Percentiles rank a stretch among this genome's conserved stretches.
Conservation (phyloP, 1,284 basidiomycete genomes). For the Apiotrichum veenhuisii region DNA sequence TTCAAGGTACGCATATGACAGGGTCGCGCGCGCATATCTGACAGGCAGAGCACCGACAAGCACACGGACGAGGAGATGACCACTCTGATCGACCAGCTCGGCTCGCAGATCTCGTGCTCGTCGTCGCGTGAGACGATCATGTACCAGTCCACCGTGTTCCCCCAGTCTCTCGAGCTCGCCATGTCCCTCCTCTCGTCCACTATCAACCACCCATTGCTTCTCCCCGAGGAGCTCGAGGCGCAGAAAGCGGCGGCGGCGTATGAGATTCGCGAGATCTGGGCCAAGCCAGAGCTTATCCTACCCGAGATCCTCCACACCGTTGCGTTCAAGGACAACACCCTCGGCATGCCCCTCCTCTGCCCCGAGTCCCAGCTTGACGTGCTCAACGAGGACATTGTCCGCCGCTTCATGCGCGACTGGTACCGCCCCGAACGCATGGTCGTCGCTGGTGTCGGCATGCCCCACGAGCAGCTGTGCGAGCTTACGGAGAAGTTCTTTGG, state of each 20-base stretch:
- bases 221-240: conserved; percentile 72
- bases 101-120: conserved; percentile 88
- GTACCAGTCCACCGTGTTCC: conserved; percentile 96
- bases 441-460: conserved; percentile 87
- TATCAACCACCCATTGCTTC: conserved; percentile 72
- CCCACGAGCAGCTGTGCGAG: conserved; percentile 81
- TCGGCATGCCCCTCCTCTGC: conserved; percentile 87
- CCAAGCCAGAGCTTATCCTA: conserved; percentile 92
- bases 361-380: conserved; percentile 74
- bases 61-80: conserved; percentile 68
- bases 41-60: conserved; percentile 51
- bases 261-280: conserved; percentile 81
- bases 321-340: conserved; percentile 72
- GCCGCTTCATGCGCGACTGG: conserved; percentile 72
- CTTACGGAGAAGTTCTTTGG: conserved; percentile 81
- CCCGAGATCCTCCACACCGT: conserved; percentile 86
- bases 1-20: conserved; percentile 69
- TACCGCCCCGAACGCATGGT: conserved; percentile 92
- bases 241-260: conserved; percentile 88
- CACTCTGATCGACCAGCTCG: conserved; percentile 73
- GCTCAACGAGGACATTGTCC: conserved; percentile 65
- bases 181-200: conserved; percentile 89
- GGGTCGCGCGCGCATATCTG: not conserved
- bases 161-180: conserved; percentile 73
- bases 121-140: conserved; percentile 92